phyloP scores from a whole-genome alignment of 2,329 filamentous ascomycete genomes.

The Diaporthe australafricana region DNA sequence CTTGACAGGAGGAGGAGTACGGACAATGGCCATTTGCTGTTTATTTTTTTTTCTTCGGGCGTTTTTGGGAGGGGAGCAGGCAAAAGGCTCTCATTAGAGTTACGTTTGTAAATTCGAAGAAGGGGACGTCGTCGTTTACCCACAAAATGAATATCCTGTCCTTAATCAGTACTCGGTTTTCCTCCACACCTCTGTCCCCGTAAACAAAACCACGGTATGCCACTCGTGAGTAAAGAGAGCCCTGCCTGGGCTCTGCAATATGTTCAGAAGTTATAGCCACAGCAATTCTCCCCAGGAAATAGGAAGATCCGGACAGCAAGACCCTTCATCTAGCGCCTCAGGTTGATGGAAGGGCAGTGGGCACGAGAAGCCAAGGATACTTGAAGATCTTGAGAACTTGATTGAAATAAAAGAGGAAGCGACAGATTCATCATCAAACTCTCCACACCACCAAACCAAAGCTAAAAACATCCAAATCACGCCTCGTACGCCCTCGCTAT shows the following conservation, averaged over 20 bases:
- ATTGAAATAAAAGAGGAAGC: neutral
- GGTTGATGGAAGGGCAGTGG: no score
- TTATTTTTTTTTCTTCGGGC: slow-evolving; percentile 8
- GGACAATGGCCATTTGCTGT: slow-evolving; percentile 12
- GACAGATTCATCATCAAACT: neutral
- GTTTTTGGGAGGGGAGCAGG: slow-evolving; percentile 22
- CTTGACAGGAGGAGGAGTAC: slow-evolving; percentile 25
- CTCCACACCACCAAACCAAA: neutral
- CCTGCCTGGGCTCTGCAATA: neutral
- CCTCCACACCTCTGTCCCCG: neutral
- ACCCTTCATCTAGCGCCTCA: neutral
- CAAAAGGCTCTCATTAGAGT: slow-evolving; percentile 29
- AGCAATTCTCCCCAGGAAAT: no score
- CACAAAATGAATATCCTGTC: slow-evolving; percentile 28
- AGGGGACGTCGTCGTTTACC: slow-evolving; percentile 11
- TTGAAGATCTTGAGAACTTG: neutral
- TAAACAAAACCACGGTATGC: no score
- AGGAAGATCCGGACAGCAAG: neutral
- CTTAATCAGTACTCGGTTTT: neutral
- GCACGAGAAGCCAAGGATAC: neutral
- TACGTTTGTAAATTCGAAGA: slow-evolving; percentile 27
- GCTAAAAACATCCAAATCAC: neutral
- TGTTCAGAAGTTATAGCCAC: neutral
- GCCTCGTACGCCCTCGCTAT: slow-evolving; percentile 19
- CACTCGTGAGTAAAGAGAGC: neutral